Conservation (phyloP, 1,139 yeast genomes). For the Candida tetrigidarum region DNA sequence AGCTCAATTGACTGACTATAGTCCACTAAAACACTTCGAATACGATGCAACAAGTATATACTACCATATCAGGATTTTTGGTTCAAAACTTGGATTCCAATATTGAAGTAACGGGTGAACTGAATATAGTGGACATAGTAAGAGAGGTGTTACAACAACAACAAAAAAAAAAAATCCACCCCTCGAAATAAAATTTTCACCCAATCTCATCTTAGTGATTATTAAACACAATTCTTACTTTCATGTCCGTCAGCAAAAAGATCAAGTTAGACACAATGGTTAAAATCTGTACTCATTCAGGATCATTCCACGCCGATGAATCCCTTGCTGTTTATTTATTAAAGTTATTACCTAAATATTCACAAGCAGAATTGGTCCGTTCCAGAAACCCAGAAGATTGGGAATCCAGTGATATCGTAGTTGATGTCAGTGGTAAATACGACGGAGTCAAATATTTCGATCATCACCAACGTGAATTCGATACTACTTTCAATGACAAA, state of each 20-base stretch:
- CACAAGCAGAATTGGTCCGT: conserved; percentile 71
- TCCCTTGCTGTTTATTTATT: conserved; percentile 94
- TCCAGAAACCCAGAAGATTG: conserved; percentile 83
- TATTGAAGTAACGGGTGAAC: too few species aligned
- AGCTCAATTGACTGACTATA: too few species aligned
- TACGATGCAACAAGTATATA: too few species aligned
- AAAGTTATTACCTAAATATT: conserved; percentile 68
- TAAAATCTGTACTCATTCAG: conserved; percentile 89
- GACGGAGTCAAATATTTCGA: conserved; percentile 89
- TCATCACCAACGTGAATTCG: conserved; percentile 84
- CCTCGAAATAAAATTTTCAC: neutral
- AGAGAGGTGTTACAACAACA: neutral
- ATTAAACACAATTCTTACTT: neutral
- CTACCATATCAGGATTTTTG: too few species aligned
- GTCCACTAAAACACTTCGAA: too few species aligned
- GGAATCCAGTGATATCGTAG: conserved; percentile 89
- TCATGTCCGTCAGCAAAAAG: conserved; percentile 18
- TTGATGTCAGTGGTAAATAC: conserved; percentile 94
- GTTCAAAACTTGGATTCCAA: too few species aligned
- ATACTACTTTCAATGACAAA: conserved; percentile 38
- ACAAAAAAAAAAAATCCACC: neutral
- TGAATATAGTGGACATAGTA: too few species aligned
- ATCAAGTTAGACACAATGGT: conserved; percentile 26
- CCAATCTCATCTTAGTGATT: conserved; percentile 7
- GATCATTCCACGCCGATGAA: conserved; percentile 97